Base-by-base conservation (phyloP, 768 basidiomycete genomes). In the Mycena capillaripes region DNA sequence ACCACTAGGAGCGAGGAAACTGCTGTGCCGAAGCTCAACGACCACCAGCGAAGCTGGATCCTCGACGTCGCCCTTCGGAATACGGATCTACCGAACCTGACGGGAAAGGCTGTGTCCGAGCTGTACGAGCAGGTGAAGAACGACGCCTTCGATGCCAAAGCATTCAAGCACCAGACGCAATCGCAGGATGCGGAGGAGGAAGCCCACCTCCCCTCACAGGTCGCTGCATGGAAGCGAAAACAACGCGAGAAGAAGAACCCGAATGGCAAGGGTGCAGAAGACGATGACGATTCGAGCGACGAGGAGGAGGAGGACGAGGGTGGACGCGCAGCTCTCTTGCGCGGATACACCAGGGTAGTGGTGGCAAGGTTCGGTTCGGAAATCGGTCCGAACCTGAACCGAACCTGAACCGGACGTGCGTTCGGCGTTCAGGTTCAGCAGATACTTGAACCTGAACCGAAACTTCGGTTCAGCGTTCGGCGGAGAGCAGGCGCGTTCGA, bases 1-100 rank as follows among this genome's bases (percentile, higher is more conserved):
- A 40, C 30, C n/a, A 44, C 40, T 14, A 55, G 48, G 21, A 44
- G 23, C 53, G 10, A 50, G 5, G 53, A 57, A 4, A 48, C 27
- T 7, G 40, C 55, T 17, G 52, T 64, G 21, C 69, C 69, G 21
- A 58, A 46, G 11, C 62, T 70, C 53, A 70, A 70, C 30, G 4
- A 48, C 7, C 42, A 57, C 27, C 69, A 70, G 34, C 68, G 59
- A 2, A 62, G 40, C 68, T 69, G 52, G 46, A 50, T 70, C 14
- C 38, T 17, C 17, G 69, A 70, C 30, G 34, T 63, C 23, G 61
- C 61, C 12, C 14, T 70, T 21, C 61, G 61, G 8, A 62, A 38
- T 40, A 21, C 48, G n/a, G 55, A 56, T 48, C 56, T 70, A 25
- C 21, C 21, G n/a, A 14, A 7, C 27, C 5, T 62, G 19, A 25